These are phyloP conservation scores for Ceratobasidium sp. DNA, from an alignment of 1,284 basidiomycete species.

Conservation along the genomic window DNA sequence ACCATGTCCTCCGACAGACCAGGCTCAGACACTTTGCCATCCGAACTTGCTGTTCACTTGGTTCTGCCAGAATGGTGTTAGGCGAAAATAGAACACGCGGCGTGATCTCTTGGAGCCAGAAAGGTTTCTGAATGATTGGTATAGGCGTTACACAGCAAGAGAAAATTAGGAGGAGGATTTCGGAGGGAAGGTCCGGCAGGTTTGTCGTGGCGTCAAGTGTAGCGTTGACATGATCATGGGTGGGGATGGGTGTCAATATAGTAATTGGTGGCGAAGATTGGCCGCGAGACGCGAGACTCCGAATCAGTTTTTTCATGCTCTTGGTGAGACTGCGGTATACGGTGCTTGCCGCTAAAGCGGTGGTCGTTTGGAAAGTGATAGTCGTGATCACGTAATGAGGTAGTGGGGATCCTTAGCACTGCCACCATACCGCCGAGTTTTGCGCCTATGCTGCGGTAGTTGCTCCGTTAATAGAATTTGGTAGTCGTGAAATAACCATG, in stretches of 20 bases:
- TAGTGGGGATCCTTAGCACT: too few species aligned
- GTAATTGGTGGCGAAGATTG: too few species aligned
- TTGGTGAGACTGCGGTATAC: too few species aligned
- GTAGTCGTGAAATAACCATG: too few species aligned
- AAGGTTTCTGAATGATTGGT: neutral
- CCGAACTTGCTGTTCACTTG: slow-evolving; percentile 2
- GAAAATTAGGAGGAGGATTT: slow-evolving; percentile 10
- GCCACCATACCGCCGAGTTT: too few species aligned
- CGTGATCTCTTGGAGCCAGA: slow-evolving; percentile 6
- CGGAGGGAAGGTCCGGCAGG: slow-evolving; percentile 14
- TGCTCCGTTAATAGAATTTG: too few species aligned
- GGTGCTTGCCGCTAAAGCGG: neutral
- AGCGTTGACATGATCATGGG: too few species aligned
- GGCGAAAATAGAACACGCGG: neutral
- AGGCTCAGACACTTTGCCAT: slow-evolving; percentile 13
- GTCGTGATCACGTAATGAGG: too few species aligned
- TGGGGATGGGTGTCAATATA: too few species aligned
- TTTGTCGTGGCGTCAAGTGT: neutral
- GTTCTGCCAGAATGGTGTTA: neutral
- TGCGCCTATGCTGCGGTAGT: too few species aligned
- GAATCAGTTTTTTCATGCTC: neutral
- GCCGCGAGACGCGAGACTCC: too few species aligned
- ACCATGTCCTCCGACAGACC: slow-evolving; percentile 4
- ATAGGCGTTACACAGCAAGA: neutral
- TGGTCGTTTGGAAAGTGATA: neutral